Evolutionary conservation across 768 basidiomycete species (phyloP).

Genomic region (Suillus cothurnatus): DNA sequence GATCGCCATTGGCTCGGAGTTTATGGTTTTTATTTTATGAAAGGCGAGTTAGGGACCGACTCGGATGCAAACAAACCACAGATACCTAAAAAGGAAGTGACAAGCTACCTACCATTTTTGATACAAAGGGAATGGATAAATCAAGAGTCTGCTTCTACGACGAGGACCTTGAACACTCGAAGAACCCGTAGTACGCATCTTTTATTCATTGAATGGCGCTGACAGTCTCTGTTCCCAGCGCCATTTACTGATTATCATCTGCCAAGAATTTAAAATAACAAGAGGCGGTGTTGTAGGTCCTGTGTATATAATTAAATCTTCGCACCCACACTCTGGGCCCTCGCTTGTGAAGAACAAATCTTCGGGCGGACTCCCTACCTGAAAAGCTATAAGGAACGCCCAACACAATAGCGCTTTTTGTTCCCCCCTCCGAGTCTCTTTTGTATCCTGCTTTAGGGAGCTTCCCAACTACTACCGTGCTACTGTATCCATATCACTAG

Average conservation of each 20-base stretch:
- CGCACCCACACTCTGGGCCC: constrained; percentile 5
- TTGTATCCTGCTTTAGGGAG: constrained; percentile 25
- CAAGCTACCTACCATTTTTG: constrained; percentile 15
- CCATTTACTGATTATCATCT: not conserved
- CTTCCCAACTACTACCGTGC: constrained; percentile 10
- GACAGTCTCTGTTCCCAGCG: not conserved
- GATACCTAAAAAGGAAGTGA: constrained; percentile 9
- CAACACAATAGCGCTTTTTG: constrained; percentile 30
- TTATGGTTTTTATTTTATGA: not conserved
- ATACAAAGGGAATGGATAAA: constrained; percentile 25
- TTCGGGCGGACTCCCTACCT: constrained; percentile 1
- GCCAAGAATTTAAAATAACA: not conserved
- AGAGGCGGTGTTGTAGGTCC: constrained; percentile 17
- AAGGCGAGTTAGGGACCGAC: not conserved
- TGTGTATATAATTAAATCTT: not conserved
- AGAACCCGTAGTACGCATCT: not conserved
- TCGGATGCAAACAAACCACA: constrained; percentile 11
- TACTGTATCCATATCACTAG: constrained; percentile 21
- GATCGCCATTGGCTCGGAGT: not conserved
- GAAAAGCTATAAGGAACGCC: constrained; percentile 25
- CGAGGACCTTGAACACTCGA: constrained; percentile 14
- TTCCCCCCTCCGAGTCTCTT: constrained; percentile 16
- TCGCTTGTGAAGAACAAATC: constrained; percentile 9
- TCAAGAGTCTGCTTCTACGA: not conserved
- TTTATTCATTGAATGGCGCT: not conserved